Evolutionary conservation across 1,139 yeast genomes (phyloP).

Genomic region (Taphrina populina): DNA sequence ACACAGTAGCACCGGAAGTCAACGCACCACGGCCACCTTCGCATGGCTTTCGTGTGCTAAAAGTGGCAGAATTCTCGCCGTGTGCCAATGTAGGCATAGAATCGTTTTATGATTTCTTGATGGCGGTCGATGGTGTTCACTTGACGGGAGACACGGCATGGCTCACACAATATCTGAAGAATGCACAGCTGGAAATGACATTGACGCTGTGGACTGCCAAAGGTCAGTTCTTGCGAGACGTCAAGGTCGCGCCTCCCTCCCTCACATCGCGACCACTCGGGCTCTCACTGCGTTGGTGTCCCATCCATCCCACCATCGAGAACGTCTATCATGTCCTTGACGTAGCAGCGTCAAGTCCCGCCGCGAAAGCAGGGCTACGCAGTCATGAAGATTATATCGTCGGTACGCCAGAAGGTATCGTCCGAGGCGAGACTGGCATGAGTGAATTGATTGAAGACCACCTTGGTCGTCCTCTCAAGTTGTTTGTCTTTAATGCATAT

Average conservation of each 20-base stretch:
- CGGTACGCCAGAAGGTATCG: constrained; percentile 84
- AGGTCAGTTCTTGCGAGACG: constrained; percentile 26
- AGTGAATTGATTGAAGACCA: constrained; percentile 33
- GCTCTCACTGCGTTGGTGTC: constrained; percentile 70
- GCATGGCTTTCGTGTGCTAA: constrained; percentile 57
- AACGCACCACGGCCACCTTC: constrained; percentile 20
- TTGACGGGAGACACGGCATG: constrained; percentile 14
- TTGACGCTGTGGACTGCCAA: constrained; percentile 28
- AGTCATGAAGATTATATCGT: constrained; percentile 87
- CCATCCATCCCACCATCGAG: constrained; percentile 48
- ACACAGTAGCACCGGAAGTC: constrained; percentile 27
- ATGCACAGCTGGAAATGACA: constrained; percentile 14
- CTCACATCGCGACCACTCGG: constrained; percentile 52
- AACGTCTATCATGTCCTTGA: constrained; percentile 79
- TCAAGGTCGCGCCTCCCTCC: constrained; percentile 24
- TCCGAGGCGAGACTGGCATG: constrained; percentile 60
- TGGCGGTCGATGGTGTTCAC: constrained; percentile 61
- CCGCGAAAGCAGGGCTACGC: constrained; percentile 75
- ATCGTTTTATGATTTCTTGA: constrained; percentile 80
- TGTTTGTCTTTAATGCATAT: constrained; percentile 86
- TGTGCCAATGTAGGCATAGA: constrained; percentile 59
- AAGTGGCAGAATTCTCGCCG: constrained; percentile 50
- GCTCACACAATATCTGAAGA: constrained; percentile 15
- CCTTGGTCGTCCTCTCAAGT: constrained; percentile 44
- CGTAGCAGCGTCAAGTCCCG: constrained; percentile 78